Percentiles rank a stretch among this genome's conserved stretches.
Conservation (phyloP, 192 early-diverging fungal species). For the Endogone sp. region DNA sequence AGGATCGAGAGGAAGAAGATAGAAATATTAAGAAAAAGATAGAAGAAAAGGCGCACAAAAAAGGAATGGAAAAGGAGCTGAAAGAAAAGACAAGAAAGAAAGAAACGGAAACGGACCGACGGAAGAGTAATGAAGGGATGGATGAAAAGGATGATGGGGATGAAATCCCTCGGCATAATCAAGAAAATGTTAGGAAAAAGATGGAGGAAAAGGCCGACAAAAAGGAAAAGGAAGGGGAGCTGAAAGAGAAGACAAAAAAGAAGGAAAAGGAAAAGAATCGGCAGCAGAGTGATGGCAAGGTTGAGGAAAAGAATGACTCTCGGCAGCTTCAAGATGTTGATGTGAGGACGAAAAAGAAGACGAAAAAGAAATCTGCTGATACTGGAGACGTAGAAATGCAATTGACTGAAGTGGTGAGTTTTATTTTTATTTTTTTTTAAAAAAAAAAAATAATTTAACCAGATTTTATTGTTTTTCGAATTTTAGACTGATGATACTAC, state of each 20-base stretch:
- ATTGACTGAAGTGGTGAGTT: not conserved
- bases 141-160: not conserved
- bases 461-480: no score
- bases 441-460: no score
- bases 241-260: slow-evolving; percentile 1
- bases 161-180: no score
- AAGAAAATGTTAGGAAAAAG: not conserved
- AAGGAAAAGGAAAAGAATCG: not conserved
- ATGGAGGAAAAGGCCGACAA: not conserved
- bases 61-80: slow-evolving; percentile 17
- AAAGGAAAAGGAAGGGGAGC: not conserved
- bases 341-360: not conserved
- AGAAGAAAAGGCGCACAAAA: slow-evolving; percentile 12
- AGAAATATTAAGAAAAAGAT: slow-evolving; percentile 23
- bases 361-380: not conserved
- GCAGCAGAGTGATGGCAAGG: slow-evolving; percentile 17
- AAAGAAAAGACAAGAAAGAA: not conserved
- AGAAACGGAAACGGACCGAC: not conserved
- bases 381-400: not conserved
- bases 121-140: not conserved
- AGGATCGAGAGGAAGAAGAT: slow-evolving; percentile 27
- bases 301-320: not conserved
- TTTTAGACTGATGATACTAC: no score
- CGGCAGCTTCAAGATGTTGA: no score
- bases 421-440: no score